These are phyloP conservation scores for Ophiosphaerella korrae DNA, from an alignment of 2,329 filamentous ascomycete species.

Conservation along the genomic window DNA sequence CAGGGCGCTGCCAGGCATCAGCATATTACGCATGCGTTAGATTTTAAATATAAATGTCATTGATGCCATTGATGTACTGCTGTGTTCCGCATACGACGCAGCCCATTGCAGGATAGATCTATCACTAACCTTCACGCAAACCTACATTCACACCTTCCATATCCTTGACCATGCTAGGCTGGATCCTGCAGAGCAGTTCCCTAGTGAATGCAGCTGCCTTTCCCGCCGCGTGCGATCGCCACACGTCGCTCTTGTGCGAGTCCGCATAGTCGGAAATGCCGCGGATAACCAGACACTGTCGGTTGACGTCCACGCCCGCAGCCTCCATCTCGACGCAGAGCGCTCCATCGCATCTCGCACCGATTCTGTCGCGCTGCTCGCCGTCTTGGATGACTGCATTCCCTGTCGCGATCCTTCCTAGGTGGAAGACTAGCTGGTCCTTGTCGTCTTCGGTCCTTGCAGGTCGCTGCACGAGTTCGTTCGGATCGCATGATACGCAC, in stretches of 20 bases:
- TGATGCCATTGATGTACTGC: background rate
- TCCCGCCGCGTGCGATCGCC: constrained; percentile 10
- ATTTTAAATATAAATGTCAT: background rate
- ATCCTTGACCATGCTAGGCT: constrained; percentile 9
- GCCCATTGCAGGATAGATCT: too few relatives aligned
- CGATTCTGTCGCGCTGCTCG: constrained; percentile 8
- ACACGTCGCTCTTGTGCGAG: constrained; percentile 15
- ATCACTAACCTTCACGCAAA: background rate
- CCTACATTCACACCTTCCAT: constrained; percentile 2
- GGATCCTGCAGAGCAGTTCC: constrained; percentile 16
- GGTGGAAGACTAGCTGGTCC: constrained; percentile 5
- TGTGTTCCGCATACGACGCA: too few relatives aligned
- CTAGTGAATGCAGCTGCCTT: constrained; percentile 14
- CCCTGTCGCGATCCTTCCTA: constrained; percentile 8
- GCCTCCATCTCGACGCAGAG: constrained; percentile 16
- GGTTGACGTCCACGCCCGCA: constrained; percentile 13
- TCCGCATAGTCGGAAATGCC: constrained; percentile 18
- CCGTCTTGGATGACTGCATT: constrained; percentile 10
- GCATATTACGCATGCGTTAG: background rate
- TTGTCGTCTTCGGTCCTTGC: constrained; percentile 1
- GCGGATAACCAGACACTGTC: constrained; percentile 13
- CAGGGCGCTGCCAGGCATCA: background rate
- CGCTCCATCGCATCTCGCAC: constrained; percentile 6
- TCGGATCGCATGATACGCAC: constrained; percentile 2
- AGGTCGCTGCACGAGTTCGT: constrained; percentile 8